Conservation (phyloP, 352 stramenopile genomes). For the Phytophthora pinifolia region DNA sequence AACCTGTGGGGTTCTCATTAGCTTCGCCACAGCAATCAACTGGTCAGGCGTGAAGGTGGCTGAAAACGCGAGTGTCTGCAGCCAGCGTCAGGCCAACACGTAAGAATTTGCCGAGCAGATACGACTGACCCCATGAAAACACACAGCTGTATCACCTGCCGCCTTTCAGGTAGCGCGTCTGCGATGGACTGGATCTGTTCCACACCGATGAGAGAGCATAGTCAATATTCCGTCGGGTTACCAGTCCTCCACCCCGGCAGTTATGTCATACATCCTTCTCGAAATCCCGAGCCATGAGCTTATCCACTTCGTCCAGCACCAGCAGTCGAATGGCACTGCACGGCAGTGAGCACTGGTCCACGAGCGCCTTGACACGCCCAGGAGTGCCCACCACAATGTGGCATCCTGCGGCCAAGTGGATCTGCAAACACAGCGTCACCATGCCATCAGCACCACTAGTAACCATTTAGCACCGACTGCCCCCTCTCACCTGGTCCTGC, state of each 20-base stretch:
- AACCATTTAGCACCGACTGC: neutral
- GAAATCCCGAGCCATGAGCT: constrained; percentile 70
- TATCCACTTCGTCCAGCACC: constrained; percentile 84
- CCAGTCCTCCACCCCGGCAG: no score
- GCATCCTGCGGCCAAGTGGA: constrained; percentile 44
- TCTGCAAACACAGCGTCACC: constrained; percentile 14
- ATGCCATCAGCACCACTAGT: neutral
- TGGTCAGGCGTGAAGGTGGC: constrained; percentile 78
- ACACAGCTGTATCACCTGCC: constrained; percentile 42
- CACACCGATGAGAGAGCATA: neutral
- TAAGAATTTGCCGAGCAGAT: neutral
- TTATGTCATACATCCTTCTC: constrained; percentile 44
- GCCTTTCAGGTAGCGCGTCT: constrained; percentile 47
- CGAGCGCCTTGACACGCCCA: constrained; percentile 67
- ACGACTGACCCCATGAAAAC: neutral
- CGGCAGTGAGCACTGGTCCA: constrained; percentile 52
- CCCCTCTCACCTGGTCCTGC: constrained; percentile 49
- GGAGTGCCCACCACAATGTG: constrained; percentile 75
- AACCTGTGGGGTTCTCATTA: constrained; percentile 73
- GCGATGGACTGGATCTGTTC: constrained; percentile 64
- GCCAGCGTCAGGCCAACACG: constrained; percentile 1
- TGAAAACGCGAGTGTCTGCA: constrained; percentile 74
- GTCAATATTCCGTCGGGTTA: neutral
- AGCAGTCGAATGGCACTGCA: constrained; percentile 58
- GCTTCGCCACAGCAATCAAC: constrained; percentile 38